A percentile compares a stretch with the other conserved stretches of the same genome.
phyloP scores from a whole-genome alignment of 2,329 filamentous ascomycete species.

The Lasiodiplodia gonubiensis region DNA sequence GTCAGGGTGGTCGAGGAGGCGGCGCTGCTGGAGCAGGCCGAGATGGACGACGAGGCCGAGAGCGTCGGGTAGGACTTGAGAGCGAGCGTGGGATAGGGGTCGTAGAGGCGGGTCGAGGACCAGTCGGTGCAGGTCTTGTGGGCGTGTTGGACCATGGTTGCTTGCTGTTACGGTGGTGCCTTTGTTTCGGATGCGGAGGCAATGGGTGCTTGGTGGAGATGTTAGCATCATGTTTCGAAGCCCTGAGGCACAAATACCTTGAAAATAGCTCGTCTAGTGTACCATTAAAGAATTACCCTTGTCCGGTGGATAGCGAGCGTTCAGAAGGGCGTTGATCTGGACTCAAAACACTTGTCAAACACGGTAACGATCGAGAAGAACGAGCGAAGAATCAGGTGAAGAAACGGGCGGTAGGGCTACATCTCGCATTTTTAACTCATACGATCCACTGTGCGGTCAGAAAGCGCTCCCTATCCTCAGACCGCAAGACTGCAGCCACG shows the following conservation, averaged over 20 bases:
- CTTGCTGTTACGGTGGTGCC: too few species aligned
- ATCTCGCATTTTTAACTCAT: conserved; percentile 2
- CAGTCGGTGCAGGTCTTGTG: conserved; percentile 22
- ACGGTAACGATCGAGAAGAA: background rate
- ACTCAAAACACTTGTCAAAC: background rate
- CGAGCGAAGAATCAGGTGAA: background rate
- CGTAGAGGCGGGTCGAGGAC: conserved; percentile 11
- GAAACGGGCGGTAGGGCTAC: background rate
- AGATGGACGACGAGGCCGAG: background rate
- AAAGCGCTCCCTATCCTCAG: conserved; percentile 10
- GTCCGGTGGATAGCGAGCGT: background rate
- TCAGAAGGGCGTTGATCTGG: background rate
- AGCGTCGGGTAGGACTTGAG: background rate
- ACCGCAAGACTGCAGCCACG: conserved; percentile 17
- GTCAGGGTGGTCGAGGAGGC: conserved; percentile 31
- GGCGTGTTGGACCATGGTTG: background rate
- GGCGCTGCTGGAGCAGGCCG: conserved; percentile 14
- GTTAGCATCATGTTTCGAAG: background rate
- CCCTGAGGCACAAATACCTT: background rate
- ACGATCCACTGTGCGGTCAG: conserved; percentile 4
- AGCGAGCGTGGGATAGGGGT: background rate
- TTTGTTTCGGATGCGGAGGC: background rate
- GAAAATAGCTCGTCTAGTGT: background rate
- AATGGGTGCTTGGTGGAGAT: background rate
- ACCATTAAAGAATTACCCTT: background rate